These are phyloP conservation scores for Cadophora sp. DNA, from an alignment of 2,329 filamentous ascomycete species.

Conservation along the genomic window DNA sequence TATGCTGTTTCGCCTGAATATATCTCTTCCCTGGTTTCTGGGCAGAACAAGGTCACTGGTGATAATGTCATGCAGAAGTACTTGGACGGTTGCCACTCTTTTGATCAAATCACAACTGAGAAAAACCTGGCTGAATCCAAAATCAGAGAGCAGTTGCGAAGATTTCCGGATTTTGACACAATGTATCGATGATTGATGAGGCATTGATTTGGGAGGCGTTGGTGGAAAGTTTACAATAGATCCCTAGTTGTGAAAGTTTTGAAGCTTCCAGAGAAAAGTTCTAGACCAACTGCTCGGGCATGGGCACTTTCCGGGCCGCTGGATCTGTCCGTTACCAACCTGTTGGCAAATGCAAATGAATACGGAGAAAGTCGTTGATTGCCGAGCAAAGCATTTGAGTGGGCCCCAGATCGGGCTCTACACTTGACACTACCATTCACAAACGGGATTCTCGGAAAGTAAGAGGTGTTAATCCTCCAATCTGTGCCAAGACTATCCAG, in stretches of 20 bases:
- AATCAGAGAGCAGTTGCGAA: constrained; percentile 72
- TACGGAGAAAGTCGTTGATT: no score
- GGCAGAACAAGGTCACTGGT: constrained; percentile 37
- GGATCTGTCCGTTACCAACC: no score
- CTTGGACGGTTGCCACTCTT: constrained; percentile 75
- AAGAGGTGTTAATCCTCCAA: background rate
- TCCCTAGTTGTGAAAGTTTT: background rate
- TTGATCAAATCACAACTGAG: constrained; percentile 85
- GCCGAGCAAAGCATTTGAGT: background rate
- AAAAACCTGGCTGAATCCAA: constrained; percentile 73
- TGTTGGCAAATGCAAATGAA: no score
- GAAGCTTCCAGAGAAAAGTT: background rate
- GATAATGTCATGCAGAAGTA: constrained; percentile 66
- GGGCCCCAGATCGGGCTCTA: no score
- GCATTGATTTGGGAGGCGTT: background rate
- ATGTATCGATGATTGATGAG: constrained; percentile 44
- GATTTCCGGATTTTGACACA: constrained; percentile 53
- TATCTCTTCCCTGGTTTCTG: constrained; percentile 50
- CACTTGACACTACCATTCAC: background rate
- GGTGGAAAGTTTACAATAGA: background rate
- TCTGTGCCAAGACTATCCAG: background rate
- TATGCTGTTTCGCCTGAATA: constrained; percentile 78
- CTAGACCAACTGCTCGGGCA: background rate
- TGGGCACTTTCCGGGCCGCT: no score
- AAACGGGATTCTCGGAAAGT: background rate